Evolutionary conservation across 768 basidiomycete species (phyloP), one percentile per base, ranked within the genome.

Genomic region (Boletellus ananiceps): DNA sequence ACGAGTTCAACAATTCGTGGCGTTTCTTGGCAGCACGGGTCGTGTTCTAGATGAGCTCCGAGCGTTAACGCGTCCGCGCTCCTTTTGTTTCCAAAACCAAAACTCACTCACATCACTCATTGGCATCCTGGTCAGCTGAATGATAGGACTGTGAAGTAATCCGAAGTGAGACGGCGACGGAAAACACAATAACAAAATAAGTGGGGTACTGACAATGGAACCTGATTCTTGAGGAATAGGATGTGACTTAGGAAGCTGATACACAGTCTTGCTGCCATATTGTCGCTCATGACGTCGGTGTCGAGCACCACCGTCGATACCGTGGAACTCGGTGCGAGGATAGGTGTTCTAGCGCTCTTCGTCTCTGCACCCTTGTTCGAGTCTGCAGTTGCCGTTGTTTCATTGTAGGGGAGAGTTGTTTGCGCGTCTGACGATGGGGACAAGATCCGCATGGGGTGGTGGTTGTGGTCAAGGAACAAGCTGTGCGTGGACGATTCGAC

Each of bases 161-260:
- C 2, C 35, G 21, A 38, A 8, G 27, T 36, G 53, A 31, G 49
- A 43, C n/a, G 4, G 32, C 5, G 9, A 19, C 16, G 7, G 9
- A 11, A 31, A 13, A 1, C 9, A 31, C 29, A 44, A 19, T 19
- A 19, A 19, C 16, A 11, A 40, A 15, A 4, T n/a, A 34, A 2
- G 19, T 19, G 19, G 2, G 19, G 21, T 5, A 77, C 86, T 67
- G 58, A 89, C 87, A 89, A 81, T 1, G 87, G 88, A 0, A 89
- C 73, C 57, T 90, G 88, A 54, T 78, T 84, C 63, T 90, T 91
- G 47, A 90, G 69, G 60, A 86, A 91, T 15, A 90, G 63, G 2
- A 88, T 75, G 60, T 89, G 86, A 0, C 81, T 80, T 0, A 91
- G 68, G 23, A 88, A 64, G 50, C 77, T 79, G 12, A 74, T 71